A percentile compares a stretch with the other conserved stretches of the same genome.
phyloP scores from a whole-genome alignment of 2,329 filamentous ascomycete species.

The Chalaropsis ovoidea region DNA sequence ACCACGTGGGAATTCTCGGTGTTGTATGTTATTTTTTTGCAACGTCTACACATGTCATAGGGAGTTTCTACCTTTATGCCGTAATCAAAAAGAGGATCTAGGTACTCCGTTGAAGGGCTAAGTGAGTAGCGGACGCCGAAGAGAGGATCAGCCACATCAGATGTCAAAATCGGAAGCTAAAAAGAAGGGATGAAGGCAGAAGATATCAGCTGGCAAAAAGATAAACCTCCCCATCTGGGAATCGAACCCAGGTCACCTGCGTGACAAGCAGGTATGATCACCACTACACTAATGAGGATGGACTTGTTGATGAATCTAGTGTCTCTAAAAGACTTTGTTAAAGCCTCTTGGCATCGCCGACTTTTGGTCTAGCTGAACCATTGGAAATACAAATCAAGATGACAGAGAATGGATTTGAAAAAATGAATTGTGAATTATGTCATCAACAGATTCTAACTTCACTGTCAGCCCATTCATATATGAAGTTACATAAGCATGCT shows the following conservation, averaged over 20 bases:
- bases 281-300: slow-evolving; percentile 23
- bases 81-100: background rate
- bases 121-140: too few relatives aligned
- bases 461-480: too few relatives aligned
- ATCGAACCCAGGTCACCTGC: slow-evolving; percentile 23
- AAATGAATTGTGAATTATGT: too few relatives aligned
- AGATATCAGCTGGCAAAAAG: background rate
- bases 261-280: slow-evolving; percentile 24
- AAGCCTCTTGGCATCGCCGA: background rate
- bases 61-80: background rate
- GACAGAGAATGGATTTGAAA: too few relatives aligned
- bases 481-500: too few relatives aligned
- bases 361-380: too few relatives aligned
- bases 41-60: too few relatives aligned
- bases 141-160: background rate
- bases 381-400: too few relatives aligned
- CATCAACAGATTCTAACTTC: too few relatives aligned
- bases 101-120: too few relatives aligned
- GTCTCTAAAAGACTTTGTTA: background rate
- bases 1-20: background rate
- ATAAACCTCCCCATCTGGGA: slow-evolving; percentile 21
- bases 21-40: background rate
- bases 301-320: background rate
- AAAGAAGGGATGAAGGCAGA: background rate
- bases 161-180: background rate